Percentiles rank a stretch among this genome's conserved stretches.
Conservation (phyloP, 495 filamentous ascomycete genomes). For the Bombardia bombarda region DNA sequence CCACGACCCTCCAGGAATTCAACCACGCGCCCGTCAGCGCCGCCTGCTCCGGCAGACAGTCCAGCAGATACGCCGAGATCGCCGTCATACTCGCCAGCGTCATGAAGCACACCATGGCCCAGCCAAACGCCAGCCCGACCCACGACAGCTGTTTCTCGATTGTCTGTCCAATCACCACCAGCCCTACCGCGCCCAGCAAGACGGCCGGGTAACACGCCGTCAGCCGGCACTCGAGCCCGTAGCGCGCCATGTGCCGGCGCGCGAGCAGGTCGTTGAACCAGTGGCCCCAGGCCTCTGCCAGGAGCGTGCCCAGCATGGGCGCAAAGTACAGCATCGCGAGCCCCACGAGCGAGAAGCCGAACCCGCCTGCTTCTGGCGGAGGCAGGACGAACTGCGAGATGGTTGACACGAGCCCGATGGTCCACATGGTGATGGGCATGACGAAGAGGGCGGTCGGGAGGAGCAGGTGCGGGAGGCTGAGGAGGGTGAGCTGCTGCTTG, state of each 20-base stretch:
- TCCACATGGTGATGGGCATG: constrained; percentile 22
- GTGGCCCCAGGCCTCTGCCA: constrained; percentile 30
- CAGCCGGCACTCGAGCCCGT: constrained; percentile 48
- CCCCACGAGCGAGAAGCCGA: constrained; percentile 19
- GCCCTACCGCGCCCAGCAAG: constrained; percentile 30
- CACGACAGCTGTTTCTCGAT: constrained; percentile 22
- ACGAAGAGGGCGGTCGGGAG: constrained; percentile 17
- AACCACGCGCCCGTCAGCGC: constrained; percentile 27
- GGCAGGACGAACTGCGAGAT: constrained; percentile 29
- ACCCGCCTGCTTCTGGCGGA: constrained; percentile 15
- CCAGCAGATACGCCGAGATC: constrained; percentile 29
- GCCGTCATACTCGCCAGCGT: constrained; percentile 23
- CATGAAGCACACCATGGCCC: constrained; percentile 21
- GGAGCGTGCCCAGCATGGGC: constrained; percentile 26
- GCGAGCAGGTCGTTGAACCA: constrained; percentile 33
- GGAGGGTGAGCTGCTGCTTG: constrained; percentile 14
- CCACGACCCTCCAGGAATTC: constrained; percentile 19
- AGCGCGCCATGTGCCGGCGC: constrained; percentile 22
- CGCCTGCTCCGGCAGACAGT: constrained; percentile 27
- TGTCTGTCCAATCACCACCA: constrained; percentile 27
- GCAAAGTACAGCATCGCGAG: constrained; percentile 26
- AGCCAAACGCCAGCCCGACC: constrained; percentile 22
- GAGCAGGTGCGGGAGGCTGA: constrained; percentile 20
- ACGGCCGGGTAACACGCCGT: constrained; percentile 51
- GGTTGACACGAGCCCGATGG: constrained; percentile 26